These are phyloP conservation scores for Aphanomyces invadans DNA, from an alignment of 352 stramenopile genomes.

Conservation along the genomic window DNA sequence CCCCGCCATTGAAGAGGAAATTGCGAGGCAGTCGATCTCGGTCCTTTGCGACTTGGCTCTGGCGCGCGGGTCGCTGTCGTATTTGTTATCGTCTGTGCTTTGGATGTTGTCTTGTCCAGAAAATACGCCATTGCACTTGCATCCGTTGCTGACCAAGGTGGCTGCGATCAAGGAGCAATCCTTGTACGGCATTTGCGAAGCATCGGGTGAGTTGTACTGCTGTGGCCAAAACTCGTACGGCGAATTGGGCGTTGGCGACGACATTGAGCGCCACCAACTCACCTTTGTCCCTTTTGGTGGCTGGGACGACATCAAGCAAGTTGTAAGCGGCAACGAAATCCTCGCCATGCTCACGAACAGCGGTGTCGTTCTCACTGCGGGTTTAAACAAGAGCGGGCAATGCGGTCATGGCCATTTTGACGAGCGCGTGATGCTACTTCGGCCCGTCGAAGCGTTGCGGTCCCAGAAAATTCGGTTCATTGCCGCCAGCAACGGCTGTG, in stretches of 20 bases:
- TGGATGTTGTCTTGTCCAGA: constrained; percentile 63
- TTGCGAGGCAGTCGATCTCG: constrained; percentile 55
- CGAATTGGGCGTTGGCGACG: constrained; percentile 76
- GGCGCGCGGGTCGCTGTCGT: constrained; percentile 59
- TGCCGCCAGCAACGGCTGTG: constrained; percentile 81
- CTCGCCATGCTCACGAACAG: constrained; percentile 75
- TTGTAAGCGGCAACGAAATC: constrained; percentile 78
- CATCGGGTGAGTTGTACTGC: constrained; percentile 76
- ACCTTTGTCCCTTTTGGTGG: constrained; percentile 68
- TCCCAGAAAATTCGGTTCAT: constrained; percentile 74
- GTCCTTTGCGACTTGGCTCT: constrained; percentile 68
- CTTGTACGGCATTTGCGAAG: constrained; percentile 81
- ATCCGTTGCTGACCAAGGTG: constrained; percentile 53
- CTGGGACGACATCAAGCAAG: constrained; percentile 77
- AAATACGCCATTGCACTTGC: constrained; percentile 41
- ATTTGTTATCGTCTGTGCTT: constrained; percentile 51
- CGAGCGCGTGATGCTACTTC: constrained; percentile 76
- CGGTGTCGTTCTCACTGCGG: constrained; percentile 71
- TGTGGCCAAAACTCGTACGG: constrained; percentile 86
- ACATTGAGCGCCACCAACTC: constrained; percentile 72
- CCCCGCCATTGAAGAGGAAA: constrained; percentile 24
- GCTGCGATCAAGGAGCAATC: constrained; percentile 73
- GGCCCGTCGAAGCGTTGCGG: constrained; percentile 64
- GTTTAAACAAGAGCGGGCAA: constrained; percentile 83
- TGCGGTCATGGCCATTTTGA: constrained; percentile 84